Evolutionary conservation across 1,139 yeast species (phyloP).

Genomic region (Hansenula sp.): DNA sequence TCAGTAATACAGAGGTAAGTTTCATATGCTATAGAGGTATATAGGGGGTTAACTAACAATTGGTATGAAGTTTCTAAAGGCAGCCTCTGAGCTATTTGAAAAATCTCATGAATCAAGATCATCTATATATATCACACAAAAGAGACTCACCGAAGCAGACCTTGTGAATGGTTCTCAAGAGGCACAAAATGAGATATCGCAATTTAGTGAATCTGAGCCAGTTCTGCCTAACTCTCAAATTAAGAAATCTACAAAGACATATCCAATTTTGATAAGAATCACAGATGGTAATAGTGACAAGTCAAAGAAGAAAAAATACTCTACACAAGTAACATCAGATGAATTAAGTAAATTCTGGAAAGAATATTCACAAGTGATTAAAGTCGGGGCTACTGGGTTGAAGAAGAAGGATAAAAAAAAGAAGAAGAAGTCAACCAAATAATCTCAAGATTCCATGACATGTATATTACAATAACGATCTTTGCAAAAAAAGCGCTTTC

Average conservation of each 20-base stretch:
- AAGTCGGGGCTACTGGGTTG: constrained; percentile 56
- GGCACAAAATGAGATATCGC: constrained; percentile 14
- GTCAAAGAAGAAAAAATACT: constrained; percentile 44
- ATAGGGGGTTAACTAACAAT: not conserved
- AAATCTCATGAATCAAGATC: constrained; percentile 33
- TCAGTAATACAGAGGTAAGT: constrained; percentile 20
- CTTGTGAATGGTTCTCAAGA: constrained; percentile 19
- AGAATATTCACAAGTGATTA: constrained; percentile 59
- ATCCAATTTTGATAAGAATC: constrained; percentile 51
- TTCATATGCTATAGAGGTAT: not conserved
- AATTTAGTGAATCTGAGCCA: constrained; percentile 27
- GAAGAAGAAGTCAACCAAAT: constrained; percentile 19
- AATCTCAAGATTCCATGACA: not conserved
- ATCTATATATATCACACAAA: constrained; percentile 41
- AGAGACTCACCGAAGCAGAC: constrained; percentile 24
- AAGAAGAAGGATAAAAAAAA: constrained; percentile 60
- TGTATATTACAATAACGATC: not conserved
- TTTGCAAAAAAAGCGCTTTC: too few species aligned
- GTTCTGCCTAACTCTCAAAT: constrained; percentile 48
- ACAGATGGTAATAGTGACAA: constrained; percentile 54
- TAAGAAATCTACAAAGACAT: constrained; percentile 23
- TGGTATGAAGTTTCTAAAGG: constrained; percentile 31
- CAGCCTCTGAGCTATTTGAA: constrained; percentile 30
- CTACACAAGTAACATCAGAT: constrained; percentile 59
- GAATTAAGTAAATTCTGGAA: constrained; percentile 65